Base-by-base conservation (phyloP, 2,329 filamentous ascomycete genomes). In the Parasarocladium wereldwijsianum region DNA sequence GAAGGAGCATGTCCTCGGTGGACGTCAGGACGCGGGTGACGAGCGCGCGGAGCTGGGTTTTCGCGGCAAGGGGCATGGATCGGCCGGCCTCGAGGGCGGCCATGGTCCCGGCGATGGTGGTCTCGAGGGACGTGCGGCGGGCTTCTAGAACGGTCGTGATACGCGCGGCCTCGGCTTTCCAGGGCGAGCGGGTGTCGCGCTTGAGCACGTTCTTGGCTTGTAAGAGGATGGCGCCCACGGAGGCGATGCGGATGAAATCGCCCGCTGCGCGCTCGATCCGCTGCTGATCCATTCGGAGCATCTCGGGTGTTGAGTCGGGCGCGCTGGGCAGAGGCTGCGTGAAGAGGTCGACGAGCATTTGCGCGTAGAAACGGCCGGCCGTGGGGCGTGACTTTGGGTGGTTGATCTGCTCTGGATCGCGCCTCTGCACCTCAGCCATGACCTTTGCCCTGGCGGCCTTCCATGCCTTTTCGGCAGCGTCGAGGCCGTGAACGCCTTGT, bases 121-220 rank as follows among this genome's bases (percentile, higher is more conserved):
- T 57, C 24, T 72, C 68, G 3, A 61, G 41, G 2, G 53, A 61
- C 3, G 64, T 55, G 24, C 62, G 50, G 19, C 63, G 54, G 10
- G 60, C 66, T 38, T 78, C 75, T 8, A 86, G 64, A 1, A 82
- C 68, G 2, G 68, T 56, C 58, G 78, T 70, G 38, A 86, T 70
- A n/a, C 80, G 71, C 3, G 62, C 58, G 0, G 79, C 77, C 51
- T 86, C 77, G 15, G 62, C 69, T 50, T 76, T 82, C 82, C 82
- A 90, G 13, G 77, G 72, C 9, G 69, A 68, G 25, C 82, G 72
- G 4, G 84, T 78, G 44, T 87, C 81, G 11, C 82, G 72, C 53
- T 85, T 86, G 18, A 90, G 65, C 6, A 87, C 60, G 41, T 85
- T 87, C 58, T 90, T 90, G 50, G 76, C 78, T 30, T 84, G 83